These are phyloP conservation scores for Ensete ventricosum DNA, from an alignment of 176 grass and related monocot genomes.

Conservation along the genomic window DNA sequence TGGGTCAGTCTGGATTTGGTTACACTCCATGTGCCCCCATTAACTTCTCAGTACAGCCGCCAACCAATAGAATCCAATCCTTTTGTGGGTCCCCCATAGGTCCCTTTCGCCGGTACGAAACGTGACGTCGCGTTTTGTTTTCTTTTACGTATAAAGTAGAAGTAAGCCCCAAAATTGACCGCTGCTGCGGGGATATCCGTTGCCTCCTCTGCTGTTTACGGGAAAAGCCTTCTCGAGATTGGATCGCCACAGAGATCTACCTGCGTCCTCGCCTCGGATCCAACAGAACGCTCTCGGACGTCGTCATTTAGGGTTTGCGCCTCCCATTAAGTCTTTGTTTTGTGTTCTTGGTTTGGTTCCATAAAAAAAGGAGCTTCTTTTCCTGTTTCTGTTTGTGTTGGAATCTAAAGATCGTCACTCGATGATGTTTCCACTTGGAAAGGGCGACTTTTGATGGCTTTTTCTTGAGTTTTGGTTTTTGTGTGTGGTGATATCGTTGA, in stretches of 20 bases:
- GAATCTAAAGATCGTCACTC: neutral
- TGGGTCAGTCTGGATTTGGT: too few species aligned
- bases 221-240: neutral
- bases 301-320: neutral
- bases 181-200: neutral
- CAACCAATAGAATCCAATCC: neutral
- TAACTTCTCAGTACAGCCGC: neutral
- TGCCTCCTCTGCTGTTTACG: neutral
- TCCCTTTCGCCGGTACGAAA: neutral
- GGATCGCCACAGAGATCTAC: neutral
- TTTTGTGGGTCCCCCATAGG: neutral
- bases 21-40: neutral
- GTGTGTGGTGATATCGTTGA: neutral
- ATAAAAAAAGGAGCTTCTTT: neutral
- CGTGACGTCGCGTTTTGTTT: neutral
- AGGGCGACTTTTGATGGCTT: neutral
- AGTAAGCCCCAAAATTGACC: neutral
- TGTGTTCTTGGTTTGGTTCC: neutral
- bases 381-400: neutral
- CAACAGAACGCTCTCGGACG: neutral
- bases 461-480: neutral
- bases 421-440: neutral
- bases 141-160: neutral
- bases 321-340: neutral
- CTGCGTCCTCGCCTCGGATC: neutral